Conservation (phyloP, 2,329 filamentous ascomycete genomes). For the Trichoderma polysporum region DNA sequence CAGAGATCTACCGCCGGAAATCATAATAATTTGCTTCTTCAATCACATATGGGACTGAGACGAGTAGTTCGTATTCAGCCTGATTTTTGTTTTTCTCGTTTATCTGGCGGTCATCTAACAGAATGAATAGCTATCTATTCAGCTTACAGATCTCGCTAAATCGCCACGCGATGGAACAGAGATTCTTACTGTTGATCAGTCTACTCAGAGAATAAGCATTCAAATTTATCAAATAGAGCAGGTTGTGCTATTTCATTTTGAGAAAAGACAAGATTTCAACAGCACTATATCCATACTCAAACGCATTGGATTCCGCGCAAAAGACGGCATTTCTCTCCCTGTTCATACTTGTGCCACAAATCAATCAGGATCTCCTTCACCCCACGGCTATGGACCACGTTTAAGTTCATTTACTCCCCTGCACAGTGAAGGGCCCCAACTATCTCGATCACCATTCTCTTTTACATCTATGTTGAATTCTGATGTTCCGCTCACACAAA, state of each 20-base stretch:
- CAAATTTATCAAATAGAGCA: constrained; percentile 29
- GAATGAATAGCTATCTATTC: constrained; percentile 31
- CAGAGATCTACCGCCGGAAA: constrained; percentile 24
- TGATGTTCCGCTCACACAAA: background rate
- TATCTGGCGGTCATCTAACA: background rate
- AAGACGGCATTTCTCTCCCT: constrained; percentile 9
- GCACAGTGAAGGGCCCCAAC: background rate
- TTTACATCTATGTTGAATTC: constrained; percentile 25
- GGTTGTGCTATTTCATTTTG: constrained; percentile 31
- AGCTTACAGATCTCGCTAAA: constrained; percentile 30
- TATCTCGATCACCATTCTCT: constrained; percentile 13
- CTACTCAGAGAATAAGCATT: constrained; percentile 28
- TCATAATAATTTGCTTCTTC: constrained; percentile 28
- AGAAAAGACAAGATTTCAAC: constrained; percentile 35
- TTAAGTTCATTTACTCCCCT: constrained; percentile 32
- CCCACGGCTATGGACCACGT: constrained; percentile 23
- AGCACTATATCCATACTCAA: constrained; percentile 35
- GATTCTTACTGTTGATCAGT: constrained; percentile 27
- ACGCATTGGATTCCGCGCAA: constrained; percentile 33
- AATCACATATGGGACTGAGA: constrained; percentile 28
- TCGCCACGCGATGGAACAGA: constrained; percentile 19
- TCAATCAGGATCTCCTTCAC: background rate
- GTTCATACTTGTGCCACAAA: background rate
- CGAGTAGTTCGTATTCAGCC: constrained; percentile 29
- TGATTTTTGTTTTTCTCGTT: background rate